Evolutionary conservation across 75 land plant species (phyloP).

Genomic region (Gnetum montanum): DNA sequence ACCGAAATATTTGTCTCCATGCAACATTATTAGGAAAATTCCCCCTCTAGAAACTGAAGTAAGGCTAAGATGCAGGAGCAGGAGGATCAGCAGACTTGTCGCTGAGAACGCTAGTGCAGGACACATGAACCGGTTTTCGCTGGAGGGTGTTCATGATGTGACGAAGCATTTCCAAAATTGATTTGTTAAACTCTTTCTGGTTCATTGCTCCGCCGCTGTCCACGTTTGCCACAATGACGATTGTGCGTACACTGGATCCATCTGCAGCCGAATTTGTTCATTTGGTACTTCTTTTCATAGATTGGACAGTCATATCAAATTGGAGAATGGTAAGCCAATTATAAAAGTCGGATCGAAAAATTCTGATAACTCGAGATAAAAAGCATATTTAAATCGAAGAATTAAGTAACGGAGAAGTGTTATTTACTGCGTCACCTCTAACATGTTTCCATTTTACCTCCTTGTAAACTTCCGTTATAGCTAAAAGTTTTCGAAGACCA

Average conservation of each 20-base stretch:
- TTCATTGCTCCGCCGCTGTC: conserved; percentile 42
- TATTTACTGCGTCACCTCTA: too few species aligned
- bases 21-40: too few species aligned
- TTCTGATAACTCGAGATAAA: too few species aligned
- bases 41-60: too few species aligned
- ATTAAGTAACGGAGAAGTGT: too few species aligned
- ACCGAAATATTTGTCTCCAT: too few species aligned
- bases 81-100: conserved; percentile 26
- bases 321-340: neutral
- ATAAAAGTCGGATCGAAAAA: too few species aligned
- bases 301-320: neutral
- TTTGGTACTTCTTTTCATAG: neutral
- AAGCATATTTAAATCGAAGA: too few species aligned
- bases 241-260: conserved; percentile 54
- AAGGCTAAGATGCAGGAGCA: too few species aligned
- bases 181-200: conserved; percentile 54
- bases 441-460: too few species aligned
- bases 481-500: too few species aligned
- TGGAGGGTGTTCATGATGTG: conserved; percentile 73
- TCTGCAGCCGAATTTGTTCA: conserved; percentile 37
- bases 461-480: too few species aligned
- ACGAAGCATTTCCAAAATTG: conserved; percentile 57
- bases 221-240: conserved; percentile 34
- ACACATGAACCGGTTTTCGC: conserved; percentile 56
- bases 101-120: conserved; percentile 46